Evolutionary conservation across 2,329 filamentous ascomycete genomes (phyloP).

Genomic region (Pseudonectria buxi): DNA sequence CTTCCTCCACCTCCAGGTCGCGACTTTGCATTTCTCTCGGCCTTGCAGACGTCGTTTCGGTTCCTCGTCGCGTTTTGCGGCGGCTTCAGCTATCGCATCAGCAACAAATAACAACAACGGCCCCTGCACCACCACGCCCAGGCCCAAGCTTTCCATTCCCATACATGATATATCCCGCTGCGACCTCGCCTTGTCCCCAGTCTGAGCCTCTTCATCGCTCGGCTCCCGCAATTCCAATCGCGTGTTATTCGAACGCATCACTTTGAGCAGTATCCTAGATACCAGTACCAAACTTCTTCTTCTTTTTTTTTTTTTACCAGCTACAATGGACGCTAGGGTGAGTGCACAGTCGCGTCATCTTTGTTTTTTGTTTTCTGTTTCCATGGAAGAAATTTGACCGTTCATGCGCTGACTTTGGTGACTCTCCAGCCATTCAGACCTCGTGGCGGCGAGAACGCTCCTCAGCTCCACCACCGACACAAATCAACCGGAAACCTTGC

Average conservation of each 20-base stretch:
- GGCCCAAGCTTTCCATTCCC: no score
- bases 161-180: not conserved
- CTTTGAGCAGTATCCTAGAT: constrained; percentile 9
- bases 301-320: constrained; percentile 13
- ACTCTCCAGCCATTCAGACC: constrained; percentile 32
- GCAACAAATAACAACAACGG: no score
- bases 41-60: no score
- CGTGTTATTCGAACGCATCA: constrained; percentile 10
- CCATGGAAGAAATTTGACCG: constrained; percentile 4
- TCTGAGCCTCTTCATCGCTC: not conserved
- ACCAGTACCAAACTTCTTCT: constrained; percentile 9
- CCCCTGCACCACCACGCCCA: no score
- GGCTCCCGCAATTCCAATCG: constrained; percentile 9
- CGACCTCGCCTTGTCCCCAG: not conserved
- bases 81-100: no score
- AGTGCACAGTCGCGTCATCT: constrained; percentile 15
- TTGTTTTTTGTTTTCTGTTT: constrained; percentile 2
- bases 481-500: constrained; percentile 66
- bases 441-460: constrained; percentile 44
- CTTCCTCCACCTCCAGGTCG: no score
- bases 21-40: no score
- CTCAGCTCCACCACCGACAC: constrained; percentile 65
- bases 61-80: no score
- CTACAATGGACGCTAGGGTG: constrained; percentile 30
- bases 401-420: constrained; percentile 15